These are phyloP conservation scores for Bodo saltans DNA, from an alignment of 78 protist species.

Conservation along the genomic window DNA sequence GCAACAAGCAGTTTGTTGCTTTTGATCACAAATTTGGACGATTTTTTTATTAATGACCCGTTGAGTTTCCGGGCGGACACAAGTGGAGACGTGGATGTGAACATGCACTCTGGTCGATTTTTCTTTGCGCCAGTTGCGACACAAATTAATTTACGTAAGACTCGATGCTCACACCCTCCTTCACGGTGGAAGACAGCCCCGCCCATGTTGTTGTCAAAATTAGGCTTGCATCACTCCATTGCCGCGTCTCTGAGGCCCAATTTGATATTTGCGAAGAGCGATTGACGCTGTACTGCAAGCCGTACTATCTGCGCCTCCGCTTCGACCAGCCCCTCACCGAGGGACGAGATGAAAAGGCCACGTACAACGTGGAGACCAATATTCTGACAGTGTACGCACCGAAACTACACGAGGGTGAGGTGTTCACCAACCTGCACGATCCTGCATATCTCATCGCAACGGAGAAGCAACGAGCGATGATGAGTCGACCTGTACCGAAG, in stretches of 20 bases:
- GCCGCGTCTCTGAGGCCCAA: background rate
- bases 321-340: conserved; percentile 37
- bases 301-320: conserved; percentile 22
- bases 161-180: conserved; percentile 32
- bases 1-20: too few relatives aligned
- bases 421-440: conserved; percentile 26
- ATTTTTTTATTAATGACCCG: too few relatives aligned
- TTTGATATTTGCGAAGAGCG: background rate
- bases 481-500: too few relatives aligned
- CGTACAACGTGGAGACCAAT: conserved; percentile 24
- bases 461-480: background rate
- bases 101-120: too few relatives aligned
- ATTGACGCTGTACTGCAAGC: conserved; percentile 13
- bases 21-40: too few relatives aligned
- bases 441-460: conserved; percentile 8
- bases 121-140: too few relatives aligned
- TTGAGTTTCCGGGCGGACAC: too few relatives aligned
- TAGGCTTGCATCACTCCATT: background rate
- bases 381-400: conserved; percentile 17
- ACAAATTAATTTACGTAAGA: background rate
- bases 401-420: conserved; percentile 25
- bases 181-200: conserved; percentile 2
- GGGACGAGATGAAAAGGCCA: conserved; percentile 1
- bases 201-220: conserved; percentile 19
- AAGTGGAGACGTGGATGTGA: too few relatives aligned